These are phyloP conservation scores for Gyrodon lividus DNA, from an alignment of 768 basidiomycete genomes.

Conservation along the genomic window DNA sequence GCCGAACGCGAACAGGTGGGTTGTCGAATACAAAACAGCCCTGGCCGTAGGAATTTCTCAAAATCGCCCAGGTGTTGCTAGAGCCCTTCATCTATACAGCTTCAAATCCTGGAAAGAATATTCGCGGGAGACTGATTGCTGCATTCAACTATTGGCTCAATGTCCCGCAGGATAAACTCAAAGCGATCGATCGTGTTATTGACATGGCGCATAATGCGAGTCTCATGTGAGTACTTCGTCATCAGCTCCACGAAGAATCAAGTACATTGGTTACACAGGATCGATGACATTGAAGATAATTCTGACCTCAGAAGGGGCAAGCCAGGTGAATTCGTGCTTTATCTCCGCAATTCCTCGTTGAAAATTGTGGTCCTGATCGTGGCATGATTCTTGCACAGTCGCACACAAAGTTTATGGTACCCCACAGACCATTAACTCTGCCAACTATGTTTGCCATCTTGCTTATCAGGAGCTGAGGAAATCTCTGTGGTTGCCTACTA, in stretches of 20 bases:
- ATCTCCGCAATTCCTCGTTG: neutral
- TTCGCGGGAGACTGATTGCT: conserved; percentile 76
- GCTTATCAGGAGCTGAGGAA: conserved; percentile 76
- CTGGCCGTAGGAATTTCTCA: too few relatives aligned
- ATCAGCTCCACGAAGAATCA: too few relatives aligned
- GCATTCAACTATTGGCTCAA: conserved; percentile 90
- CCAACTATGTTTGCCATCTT: conserved; percentile 92
- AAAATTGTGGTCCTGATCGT: neutral
- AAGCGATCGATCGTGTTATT: conserved; percentile 70
- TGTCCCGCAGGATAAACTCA: conserved; percentile 67
- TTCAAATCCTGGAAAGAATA: conserved; percentile 84
- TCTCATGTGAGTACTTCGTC: conserved; percentile 58
- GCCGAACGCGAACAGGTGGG: conserved; percentile 1
- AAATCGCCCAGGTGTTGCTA: conserved; percentile 44
- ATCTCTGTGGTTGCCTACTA: conserved; percentile 4
- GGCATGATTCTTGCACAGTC: conserved; percentile 42
- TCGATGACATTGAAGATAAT: conserved; percentile 91
- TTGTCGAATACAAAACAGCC: neutral
- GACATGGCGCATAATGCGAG: conserved; percentile 90
- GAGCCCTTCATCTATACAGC: conserved; percentile 86
- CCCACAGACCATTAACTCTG: conserved; percentile 91
- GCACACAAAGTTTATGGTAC: conserved; percentile 93
- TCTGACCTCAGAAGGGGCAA: conserved; percentile 78
- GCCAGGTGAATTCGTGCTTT: conserved; percentile 49
- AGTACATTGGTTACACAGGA: conserved; percentile 38